Evolutionary conservation across 148 eudicot species (phyloP).

Genomic region (Talinum fruticosum): DNA sequence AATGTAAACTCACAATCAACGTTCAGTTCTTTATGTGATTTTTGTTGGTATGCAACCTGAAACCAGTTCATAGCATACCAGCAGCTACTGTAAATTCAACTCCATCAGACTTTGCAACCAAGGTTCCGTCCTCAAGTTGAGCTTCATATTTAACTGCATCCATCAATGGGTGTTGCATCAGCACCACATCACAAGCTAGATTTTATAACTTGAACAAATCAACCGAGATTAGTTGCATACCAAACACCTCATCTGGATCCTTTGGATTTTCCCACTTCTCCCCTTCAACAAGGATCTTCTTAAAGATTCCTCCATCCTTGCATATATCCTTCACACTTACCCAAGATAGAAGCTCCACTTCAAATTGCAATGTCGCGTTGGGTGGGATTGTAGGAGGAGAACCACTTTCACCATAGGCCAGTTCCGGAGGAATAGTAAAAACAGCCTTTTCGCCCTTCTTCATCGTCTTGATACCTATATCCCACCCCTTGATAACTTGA

Average conservation of each 20-base stretch:
- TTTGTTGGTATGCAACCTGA: no score
- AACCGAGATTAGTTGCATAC: conserved; percentile 32
- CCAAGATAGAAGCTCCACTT: conserved; percentile 90
- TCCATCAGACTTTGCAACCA: conserved; percentile 67
- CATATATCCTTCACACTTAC: conserved; percentile 88
- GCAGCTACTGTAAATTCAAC: conserved; percentile 76
- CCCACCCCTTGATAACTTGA: conserved; percentile 99
- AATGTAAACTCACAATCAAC: neutral
- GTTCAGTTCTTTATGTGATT: neutral
- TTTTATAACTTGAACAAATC: neutral
- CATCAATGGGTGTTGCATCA: neutral
- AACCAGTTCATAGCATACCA: conserved; percentile 34
- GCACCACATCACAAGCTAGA: neutral
- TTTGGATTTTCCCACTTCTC: conserved; percentile 98
- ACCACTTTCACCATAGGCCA: conserved; percentile 91
- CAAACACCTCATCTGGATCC: conserved; percentile 87
- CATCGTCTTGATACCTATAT: conserved; percentile 87
- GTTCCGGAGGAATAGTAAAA: conserved; percentile 88
- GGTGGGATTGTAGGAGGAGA: conserved; percentile 93
- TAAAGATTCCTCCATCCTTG: conserved; percentile 95
- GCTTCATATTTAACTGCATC: conserved; percentile 79
- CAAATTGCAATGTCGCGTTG: conserved; percentile 85
- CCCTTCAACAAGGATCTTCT: conserved; percentile 74
- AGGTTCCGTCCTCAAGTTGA: conserved; percentile 69
- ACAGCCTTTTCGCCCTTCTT: conserved; percentile 91